Evolutionary conservation across 495 filamentous ascomycete species (phyloP).

Genomic region (Extremus antarcticus): DNA sequence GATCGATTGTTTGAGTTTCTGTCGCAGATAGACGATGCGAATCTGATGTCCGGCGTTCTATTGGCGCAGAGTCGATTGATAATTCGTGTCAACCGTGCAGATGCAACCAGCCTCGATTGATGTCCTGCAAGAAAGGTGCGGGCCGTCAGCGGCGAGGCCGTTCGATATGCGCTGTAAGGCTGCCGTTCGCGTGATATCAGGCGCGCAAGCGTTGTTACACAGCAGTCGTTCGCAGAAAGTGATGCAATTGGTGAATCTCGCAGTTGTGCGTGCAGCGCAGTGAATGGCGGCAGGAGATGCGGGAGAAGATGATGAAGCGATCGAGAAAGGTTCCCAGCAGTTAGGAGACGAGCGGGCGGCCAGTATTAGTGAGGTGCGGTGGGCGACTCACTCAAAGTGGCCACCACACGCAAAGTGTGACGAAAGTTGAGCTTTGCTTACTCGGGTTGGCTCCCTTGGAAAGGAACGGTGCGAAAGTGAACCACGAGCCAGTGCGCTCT

Average conservation of each 20-base stretch:
- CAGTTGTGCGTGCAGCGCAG: not conserved
- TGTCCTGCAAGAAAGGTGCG: not conserved
- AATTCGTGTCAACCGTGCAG: not conserved
- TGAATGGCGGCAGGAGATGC: slow-evolving; percentile 4
- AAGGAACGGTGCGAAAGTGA: not conserved
- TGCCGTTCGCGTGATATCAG: not conserved
- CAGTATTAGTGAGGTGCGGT: slow-evolving; percentile 8
- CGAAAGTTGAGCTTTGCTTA: not conserved
- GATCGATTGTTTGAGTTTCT: not conserved
- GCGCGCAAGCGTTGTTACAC: not conserved
- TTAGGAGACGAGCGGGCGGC: slow-evolving; percentile 11
- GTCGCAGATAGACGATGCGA: not conserved
- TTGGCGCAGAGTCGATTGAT: not conserved
- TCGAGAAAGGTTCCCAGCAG: slow-evolving; percentile 8
- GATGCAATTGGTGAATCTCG: not conserved
- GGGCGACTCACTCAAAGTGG: slow-evolving; percentile 10
- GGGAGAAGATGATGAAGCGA: slow-evolving; percentile 9
- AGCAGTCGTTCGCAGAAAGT: not conserved
- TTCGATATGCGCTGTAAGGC: slow-evolving; percentile 3
- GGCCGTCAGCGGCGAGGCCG: not conserved
- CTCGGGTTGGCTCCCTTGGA: not conserved
- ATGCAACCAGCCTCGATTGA: not conserved
- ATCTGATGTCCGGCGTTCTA: not conserved
- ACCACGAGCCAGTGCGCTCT: not conserved
- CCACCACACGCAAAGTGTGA: not conserved